Conservation (phyloP, 192 early-diverging fungal genomes). For the Lobosporangium transversale region DNA sequence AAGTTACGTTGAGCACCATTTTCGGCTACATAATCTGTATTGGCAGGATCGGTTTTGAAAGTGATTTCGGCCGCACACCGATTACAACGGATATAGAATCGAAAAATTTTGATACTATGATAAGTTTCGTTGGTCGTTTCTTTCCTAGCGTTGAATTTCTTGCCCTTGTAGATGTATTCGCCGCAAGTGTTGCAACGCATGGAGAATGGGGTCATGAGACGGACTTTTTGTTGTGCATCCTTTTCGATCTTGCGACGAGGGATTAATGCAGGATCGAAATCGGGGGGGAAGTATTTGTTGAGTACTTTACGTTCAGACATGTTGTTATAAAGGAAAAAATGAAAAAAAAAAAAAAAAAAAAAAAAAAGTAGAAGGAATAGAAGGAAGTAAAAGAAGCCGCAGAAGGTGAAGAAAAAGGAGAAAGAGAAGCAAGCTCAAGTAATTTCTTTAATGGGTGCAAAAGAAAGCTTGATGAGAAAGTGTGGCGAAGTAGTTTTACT, state of each 20-base stretch:
- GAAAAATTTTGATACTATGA: slow-evolving; percentile 76
- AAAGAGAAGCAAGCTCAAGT: too few relatives aligned
- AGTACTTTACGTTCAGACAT: slow-evolving; percentile 82
- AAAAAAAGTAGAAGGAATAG: too few relatives aligned
- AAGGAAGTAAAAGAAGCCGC: too few relatives aligned
- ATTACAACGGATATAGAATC: slow-evolving; percentile 89
- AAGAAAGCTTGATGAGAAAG: too few relatives aligned
- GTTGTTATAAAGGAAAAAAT: too few relatives aligned
- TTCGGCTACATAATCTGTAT: slow-evolving; percentile 94
- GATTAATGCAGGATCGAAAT: slow-evolving; percentile 96
- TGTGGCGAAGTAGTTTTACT: too few relatives aligned
- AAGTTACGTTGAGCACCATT: slow-evolving; percentile 94
- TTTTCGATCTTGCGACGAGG: slow-evolving; percentile 83
- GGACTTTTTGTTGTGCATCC: slow-evolving; percentile 93
- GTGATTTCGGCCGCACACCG: slow-evolving; percentile 97
- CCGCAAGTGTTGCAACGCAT: slow-evolving; percentile 98
- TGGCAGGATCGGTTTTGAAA: slow-evolving; percentile 97
- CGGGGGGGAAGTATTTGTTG: slow-evolving; percentile 97
- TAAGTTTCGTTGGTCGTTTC: slow-evolving; percentile 85
- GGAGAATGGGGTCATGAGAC: slow-evolving; percentile 98
- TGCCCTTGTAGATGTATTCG: slow-evolving; percentile 97
- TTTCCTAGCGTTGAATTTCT: slow-evolving; percentile 98
- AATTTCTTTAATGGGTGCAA: too few relatives aligned
- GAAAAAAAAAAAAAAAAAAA: too few relatives aligned
- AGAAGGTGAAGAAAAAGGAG: too few relatives aligned